phyloP scores from a whole-genome alignment of 306 rosid genomes.

The Boehmeria nivea region DNA sequence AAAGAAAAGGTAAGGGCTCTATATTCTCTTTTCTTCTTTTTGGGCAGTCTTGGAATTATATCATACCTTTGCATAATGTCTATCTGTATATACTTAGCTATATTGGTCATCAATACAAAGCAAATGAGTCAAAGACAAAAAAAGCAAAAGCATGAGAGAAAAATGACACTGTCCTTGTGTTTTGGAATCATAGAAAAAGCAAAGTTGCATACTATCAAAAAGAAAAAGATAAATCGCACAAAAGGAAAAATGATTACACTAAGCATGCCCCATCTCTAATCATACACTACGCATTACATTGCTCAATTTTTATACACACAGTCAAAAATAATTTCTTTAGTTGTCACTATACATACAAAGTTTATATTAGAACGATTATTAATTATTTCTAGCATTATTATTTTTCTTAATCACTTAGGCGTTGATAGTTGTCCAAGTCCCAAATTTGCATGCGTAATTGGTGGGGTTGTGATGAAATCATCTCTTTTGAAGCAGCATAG shows the following conservation, averaged over 20 bases:
- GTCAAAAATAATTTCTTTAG: too few species aligned
- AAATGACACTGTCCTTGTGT: conserved; percentile 10
- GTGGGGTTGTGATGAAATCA: too few species aligned
- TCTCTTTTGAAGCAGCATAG: too few species aligned
- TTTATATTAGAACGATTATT: too few species aligned
- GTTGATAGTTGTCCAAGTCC: too few species aligned
- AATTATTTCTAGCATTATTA: too few species aligned
- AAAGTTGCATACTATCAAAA: conserved; percentile 2
- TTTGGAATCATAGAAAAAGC: conserved; percentile 11
- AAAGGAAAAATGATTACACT: conserved; percentile 5
- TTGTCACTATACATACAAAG: not conserved
- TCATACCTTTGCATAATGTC: not conserved
- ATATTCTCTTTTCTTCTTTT: too few species aligned
- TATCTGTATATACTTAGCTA: not conserved
- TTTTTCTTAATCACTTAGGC: too few species aligned
- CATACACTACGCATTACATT: not conserved
- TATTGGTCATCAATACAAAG: not conserved
- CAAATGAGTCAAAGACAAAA: not conserved
- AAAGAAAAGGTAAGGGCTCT: not conserved
- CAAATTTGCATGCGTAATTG: too few species aligned
- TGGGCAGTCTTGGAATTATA: not conserved
- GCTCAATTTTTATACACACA: too few species aligned
- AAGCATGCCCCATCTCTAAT: not conserved
- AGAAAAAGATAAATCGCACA: not conserved
- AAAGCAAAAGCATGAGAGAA: conserved; percentile 7